Base-by-base conservation (phyloP, 2,329 filamentous ascomycete genomes). In the Fusarium duplospermum region DNA sequence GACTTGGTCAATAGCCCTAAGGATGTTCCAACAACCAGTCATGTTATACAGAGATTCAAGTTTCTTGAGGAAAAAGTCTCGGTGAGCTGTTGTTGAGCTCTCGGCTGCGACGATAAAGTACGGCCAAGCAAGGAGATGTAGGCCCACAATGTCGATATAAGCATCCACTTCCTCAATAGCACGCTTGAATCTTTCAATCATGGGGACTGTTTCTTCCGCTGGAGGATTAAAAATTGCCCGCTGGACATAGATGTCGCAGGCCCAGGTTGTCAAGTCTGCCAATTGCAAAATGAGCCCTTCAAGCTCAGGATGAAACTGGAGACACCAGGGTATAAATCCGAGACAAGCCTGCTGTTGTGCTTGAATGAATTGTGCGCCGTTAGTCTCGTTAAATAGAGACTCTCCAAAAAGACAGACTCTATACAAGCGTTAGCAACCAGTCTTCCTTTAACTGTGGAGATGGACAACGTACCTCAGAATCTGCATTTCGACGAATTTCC, bases 21-120 rank as follows among this genome's bases (percentile, higher is more conserved):
- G 24, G 9, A 77, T 24, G 18, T 77, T 77, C 72, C 72, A 76
- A 1, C 75, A 77, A 0, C 75, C 72, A 1, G 75, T 77, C 6
- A 38, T 70, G 6, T 52, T 70, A 24, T 77, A 64, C 0, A 77
- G 6, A 0, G 75, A 74, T 1, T 71, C 66, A 10, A 77, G 38
- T 3, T 76, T 77, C 4, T 70, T 63, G 14, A 77, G 36, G 20
- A 77, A 77, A 59, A 77, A 77, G 8, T 74, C 59, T 4, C 75
- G 61, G 20, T 77, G 75, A 11, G 70, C 72, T 1, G 16, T 31
- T 0, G 72, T 77, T 0, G 75, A 77, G 31, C 75, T 77, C 18
- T 77, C 75, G 1, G 75, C 75, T 1, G 75, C 75, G 0, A 77
- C 57, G 3, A 77, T 75, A 22, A 77, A 77, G 29, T 74, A 77